A percentile compares a stretch with the other conserved stretches of the same genome.
These are phyloP conservation scores for Tricholoma flavovirens DNA, from an alignment of 768 basidiomycete species.

Conservation along the genomic window DNA sequence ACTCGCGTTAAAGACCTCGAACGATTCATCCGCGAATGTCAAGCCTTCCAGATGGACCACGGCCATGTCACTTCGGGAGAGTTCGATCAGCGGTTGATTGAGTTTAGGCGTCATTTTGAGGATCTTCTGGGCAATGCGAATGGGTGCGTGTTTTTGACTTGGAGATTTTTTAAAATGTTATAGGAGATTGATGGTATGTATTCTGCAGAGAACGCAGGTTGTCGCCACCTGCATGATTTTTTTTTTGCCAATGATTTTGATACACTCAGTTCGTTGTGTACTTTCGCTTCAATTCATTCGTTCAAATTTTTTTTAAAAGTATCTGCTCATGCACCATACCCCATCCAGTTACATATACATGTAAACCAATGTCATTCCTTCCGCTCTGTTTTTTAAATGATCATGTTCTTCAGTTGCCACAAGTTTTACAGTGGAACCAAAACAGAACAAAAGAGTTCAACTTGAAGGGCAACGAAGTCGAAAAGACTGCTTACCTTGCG, in stretches of 20 bases:
- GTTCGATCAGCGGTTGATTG: slow-evolving; percentile 30
- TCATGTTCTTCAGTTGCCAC: too few species aligned
- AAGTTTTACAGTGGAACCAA: too few species aligned
- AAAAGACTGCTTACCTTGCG: too few species aligned
- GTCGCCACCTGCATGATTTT: slow-evolving; percentile 9
- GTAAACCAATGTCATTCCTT: too few species aligned
- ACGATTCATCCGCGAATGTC: slow-evolving; percentile 57
- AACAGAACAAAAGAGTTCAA: too few species aligned
- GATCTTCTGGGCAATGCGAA: slow-evolving; percentile 39
- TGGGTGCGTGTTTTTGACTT: slow-evolving; percentile 19
- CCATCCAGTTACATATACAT: too few species aligned
- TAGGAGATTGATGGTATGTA: background rate
- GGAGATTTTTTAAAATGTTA: too few species aligned
- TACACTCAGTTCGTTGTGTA: background rate
- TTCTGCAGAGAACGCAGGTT: slow-evolving; percentile 16
- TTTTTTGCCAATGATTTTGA: too few species aligned
- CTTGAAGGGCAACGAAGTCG: too few species aligned
- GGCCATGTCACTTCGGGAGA: slow-evolving; percentile 36
- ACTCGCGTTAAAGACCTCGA: slow-evolving; percentile 56
- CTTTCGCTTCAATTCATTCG: background rate
- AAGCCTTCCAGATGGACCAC: slow-evolving; percentile 54
- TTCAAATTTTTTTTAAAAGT: too few species aligned
- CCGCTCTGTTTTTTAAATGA: too few species aligned
- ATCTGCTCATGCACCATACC: too few species aligned
- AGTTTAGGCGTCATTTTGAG: slow-evolving; percentile 39